Evolutionary conservation across 2,329 filamentous ascomycete species (phyloP).

Genomic region (Ophiostoma fasciatum): DNA sequence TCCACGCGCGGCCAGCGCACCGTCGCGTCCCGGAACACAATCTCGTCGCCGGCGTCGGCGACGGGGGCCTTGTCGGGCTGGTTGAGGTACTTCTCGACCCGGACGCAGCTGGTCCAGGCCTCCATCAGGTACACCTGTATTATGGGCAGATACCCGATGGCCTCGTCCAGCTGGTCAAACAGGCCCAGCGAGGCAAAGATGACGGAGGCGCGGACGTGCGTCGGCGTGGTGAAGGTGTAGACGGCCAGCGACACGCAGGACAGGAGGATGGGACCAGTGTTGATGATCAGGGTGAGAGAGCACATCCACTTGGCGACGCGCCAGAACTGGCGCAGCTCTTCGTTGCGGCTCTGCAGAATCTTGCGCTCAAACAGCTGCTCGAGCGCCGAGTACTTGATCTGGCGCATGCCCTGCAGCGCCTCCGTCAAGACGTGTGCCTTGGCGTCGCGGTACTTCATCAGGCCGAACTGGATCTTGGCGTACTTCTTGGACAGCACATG

Average conservation of each 20-base stretch:
- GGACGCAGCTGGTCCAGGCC: constrained; percentile 21
- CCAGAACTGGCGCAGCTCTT: constrained; percentile 22
- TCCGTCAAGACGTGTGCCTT: constrained; percentile 22
- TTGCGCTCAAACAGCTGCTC: constrained; percentile 21
- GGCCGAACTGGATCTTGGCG: constrained; percentile 18
- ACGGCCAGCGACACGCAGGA: constrained; percentile 19
- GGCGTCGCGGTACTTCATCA: constrained; percentile 22
- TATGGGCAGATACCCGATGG: constrained; percentile 18
- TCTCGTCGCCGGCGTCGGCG: constrained; percentile 13
- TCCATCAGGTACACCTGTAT: constrained; percentile 21
- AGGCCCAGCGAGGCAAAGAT: constrained; percentile 22
- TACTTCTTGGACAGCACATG: constrained; percentile 18
- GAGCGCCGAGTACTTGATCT: constrained; percentile 23
- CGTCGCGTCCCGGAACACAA: constrained; percentile 18
- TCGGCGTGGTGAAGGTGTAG: constrained; percentile 19
- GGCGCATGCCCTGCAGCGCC: constrained; percentile 22
- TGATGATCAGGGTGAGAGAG: constrained; percentile 17
- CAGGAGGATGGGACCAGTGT: constrained; percentile 19
- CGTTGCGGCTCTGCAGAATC: constrained; percentile 20
- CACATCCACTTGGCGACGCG: constrained; percentile 18
- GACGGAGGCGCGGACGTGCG: constrained; percentile 19
- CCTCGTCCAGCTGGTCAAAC: constrained; percentile 22
- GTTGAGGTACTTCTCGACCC: constrained; percentile 20
- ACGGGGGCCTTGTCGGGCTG: constrained; percentile 18
- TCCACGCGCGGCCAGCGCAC: constrained; percentile 21